Base-by-base conservation (phyloP, 495 filamentous ascomycete species). In the Aspergillus homomorphus region DNA sequence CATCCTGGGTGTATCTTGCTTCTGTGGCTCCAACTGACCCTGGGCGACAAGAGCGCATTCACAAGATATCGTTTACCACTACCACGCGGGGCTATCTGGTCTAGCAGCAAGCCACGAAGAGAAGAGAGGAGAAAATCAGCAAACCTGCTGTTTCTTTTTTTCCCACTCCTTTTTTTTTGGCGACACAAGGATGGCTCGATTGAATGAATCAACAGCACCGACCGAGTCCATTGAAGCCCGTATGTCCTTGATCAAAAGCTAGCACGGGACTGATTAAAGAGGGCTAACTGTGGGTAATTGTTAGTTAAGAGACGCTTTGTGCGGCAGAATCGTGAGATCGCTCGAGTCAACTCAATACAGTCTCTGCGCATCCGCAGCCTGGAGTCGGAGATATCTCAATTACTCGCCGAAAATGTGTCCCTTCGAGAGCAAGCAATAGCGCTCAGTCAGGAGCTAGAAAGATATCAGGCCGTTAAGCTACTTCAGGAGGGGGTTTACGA, bases 311-410 rank as follows among this genome's bases (percentile, higher is more conserved):
- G 90, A 62, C 84, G 89, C 67, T 96, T 94, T 67, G 76, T 96
- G 49, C 84, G 93, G 43, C 94, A 98, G 69, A 98, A 98, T 71
- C 86, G 91, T 57, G 94, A 97, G 64, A 91, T 98, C 58, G 92
- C 92, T 48, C 80, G 88, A 66, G 84, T 86, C 60, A 98, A 98
- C 75, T 95, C 95, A 2, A 86, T 85, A 59, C 95, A 97, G 71
- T 92, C 91, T 18, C 78, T 93, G 33, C 89, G 90, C 59, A 97
- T 98, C 62, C 89, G 92, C 56, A 85, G 77, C 51, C 82, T 98
- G 41, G 92, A 98, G 69, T 85, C 85, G 54, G 92, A 98, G 73
- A 84, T 84, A 33, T 88, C 90, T 16, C 85, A 89, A 26, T 75
- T 98, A 12, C 77, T 96, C 55, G 84, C 86, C 18, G 95, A 98